Evolutionary conservation across 2,329 filamentous ascomycete species (phyloP).

Genomic region (Sporothrix globosa): DNA sequence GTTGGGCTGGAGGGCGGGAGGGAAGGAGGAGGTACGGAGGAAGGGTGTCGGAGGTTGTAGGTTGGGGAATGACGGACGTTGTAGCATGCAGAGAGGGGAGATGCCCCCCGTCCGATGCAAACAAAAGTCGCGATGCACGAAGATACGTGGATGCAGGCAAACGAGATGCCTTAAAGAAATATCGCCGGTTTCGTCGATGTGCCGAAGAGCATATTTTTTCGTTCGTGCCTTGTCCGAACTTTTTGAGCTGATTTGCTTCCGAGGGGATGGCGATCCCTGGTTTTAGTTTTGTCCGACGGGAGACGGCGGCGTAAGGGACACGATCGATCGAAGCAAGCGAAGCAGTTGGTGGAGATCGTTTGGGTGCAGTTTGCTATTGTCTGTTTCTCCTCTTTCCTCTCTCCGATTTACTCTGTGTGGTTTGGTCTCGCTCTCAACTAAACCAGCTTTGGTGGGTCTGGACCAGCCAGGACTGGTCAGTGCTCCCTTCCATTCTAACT

Average conservation of each 20-base stretch:
- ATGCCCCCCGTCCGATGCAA: background rate
- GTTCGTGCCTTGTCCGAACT: too few relatives aligned
- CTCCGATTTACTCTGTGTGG: background rate
- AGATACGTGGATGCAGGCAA: background rate
- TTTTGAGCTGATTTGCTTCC: background rate
- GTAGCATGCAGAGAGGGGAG: conserved; percentile 5
- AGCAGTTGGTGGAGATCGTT: conserved; percentile 15
- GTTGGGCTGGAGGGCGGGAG: background rate
- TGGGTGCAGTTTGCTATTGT: background rate
- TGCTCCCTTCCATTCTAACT: background rate
- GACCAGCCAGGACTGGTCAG: conserved; percentile 20
- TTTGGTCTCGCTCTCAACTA: background rate
- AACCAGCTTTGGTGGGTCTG: conserved; percentile 3
- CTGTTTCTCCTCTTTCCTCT: background rate
- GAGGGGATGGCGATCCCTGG: background rate
- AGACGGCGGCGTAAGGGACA: background rate
- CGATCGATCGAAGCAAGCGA: conserved; percentile 7
- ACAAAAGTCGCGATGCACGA: background rate
- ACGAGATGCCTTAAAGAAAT: background rate
- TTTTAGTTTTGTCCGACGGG: background rate
- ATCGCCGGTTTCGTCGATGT: conserved; percentile 1
- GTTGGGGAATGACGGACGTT: background rate
- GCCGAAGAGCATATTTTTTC: background rate
- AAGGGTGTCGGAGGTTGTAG: background rate
- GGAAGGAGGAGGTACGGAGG: background rate